Conservation (phyloP, 805 yeast genomes). For the Candida chauliodis region DNA sequence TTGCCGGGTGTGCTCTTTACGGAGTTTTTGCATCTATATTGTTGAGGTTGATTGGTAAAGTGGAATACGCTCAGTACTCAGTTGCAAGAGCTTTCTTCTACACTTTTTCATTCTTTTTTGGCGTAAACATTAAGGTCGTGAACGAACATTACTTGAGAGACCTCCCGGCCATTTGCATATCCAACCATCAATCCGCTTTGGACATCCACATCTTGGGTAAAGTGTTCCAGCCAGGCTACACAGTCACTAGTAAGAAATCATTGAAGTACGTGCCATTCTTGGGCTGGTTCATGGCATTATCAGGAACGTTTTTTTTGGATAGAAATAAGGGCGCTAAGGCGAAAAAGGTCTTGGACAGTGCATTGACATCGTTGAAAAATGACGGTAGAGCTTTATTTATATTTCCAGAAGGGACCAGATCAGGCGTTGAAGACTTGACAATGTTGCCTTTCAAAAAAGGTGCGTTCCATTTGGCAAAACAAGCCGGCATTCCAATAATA, state of each 20-base stretch:
- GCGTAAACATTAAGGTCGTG: slow-evolving; percentile 65
- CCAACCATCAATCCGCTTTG: slow-evolving; percentile 89
- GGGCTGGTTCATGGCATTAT: slow-evolving; percentile 94
- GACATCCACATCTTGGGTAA: slow-evolving; percentile 81
- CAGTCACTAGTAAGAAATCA: slow-evolving; percentile 88
- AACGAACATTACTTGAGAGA: slow-evolving; percentile 54
- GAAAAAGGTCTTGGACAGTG: slow-evolving; percentile 65
- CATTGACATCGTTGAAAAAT: slow-evolving; percentile 57
- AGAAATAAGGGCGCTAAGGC: slow-evolving; percentile 76
- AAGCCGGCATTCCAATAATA: slow-evolving; percentile 82
- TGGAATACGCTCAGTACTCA: slow-evolving; percentile 80
- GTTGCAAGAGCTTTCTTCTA: slow-evolving; percentile 81
- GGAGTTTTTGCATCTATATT: slow-evolving; percentile 75
- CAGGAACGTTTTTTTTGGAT: slow-evolving; percentile 90
- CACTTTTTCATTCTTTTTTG: slow-evolving; percentile 57
- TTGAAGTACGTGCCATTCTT: slow-evolving; percentile 81
- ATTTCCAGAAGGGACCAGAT: slow-evolving; percentile 97
- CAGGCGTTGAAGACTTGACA: slow-evolving; percentile 63
- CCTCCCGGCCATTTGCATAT: slow-evolving; percentile 73
- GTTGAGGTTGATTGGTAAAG: slow-evolving; percentile 66
- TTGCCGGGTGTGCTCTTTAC: slow-evolving; percentile 61
- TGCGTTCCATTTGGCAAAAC: slow-evolving; percentile 95
- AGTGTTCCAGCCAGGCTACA: slow-evolving; percentile 81
- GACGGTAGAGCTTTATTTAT: slow-evolving; percentile 76
- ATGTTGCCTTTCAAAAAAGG: slow-evolving; percentile 93